A percentile compares a stretch with the other conserved stretches of the same genome.
Evolutionary conservation across 2,329 filamentous ascomycete genomes (phyloP).

Genomic region (Colletotrichum euphorbiae): DNA sequence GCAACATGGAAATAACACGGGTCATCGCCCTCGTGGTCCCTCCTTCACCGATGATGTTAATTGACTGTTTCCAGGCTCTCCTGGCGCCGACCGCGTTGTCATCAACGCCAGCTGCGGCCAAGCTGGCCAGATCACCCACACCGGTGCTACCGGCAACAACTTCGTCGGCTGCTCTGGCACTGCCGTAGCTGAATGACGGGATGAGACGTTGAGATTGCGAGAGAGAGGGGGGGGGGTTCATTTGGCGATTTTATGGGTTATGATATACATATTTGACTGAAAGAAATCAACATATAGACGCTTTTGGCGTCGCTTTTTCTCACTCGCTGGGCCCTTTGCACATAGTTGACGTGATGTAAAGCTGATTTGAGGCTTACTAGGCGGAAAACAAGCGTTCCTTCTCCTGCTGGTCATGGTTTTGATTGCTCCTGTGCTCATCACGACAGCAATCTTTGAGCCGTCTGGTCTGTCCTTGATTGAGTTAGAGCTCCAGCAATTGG

Average conservation of each 20-base stretch:
- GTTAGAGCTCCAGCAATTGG: too few species aligned
- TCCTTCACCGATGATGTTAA: not conserved
- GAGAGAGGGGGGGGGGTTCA: not conserved
- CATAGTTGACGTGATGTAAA: too few species aligned
- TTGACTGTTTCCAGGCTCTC: constrained; percentile 57
- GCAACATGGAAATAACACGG: not conserved
- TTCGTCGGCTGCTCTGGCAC: constrained; percentile 64
- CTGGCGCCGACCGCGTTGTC: constrained; percentile 75
- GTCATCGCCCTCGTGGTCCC: not conserved
- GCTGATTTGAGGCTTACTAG: too few species aligned
- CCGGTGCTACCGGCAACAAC: constrained; percentile 74
- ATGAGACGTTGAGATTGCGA: not conserved
- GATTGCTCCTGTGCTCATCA: too few species aligned
- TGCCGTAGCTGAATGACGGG: not conserved
- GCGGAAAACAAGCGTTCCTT: too few species aligned
- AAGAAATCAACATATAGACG: constrained; percentile 7
- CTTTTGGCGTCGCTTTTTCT: not conserved
- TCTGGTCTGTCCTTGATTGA: too few species aligned
- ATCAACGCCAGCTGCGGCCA: constrained; percentile 69
- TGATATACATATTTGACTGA: not conserved
- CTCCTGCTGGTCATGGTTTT: too few species aligned
- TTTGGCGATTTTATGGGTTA: constrained; percentile 10
- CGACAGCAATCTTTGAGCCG: too few species aligned
- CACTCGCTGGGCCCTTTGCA: not conserved
- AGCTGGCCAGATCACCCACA: constrained; percentile 77